A percentile compares a stretch with the other conserved stretches of the same genome.
Evolutionary conservation across 495 filamentous ascomycete genomes (phyloP).

Genomic region (Aspergillus biplanus): DNA sequence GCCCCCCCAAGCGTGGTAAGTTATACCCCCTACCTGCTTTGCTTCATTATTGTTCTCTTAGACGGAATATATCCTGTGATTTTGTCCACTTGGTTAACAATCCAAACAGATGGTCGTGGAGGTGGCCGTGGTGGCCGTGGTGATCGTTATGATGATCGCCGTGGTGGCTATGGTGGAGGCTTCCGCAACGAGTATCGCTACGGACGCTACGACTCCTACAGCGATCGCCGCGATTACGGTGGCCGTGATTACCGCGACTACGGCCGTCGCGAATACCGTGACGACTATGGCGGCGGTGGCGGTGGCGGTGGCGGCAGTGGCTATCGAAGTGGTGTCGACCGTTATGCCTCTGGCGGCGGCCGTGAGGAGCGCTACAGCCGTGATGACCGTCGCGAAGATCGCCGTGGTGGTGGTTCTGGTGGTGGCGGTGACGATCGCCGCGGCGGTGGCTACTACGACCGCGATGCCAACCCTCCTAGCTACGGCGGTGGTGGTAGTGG

Average conservation of each 20-base stretch:
- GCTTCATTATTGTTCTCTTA: too few species aligned
- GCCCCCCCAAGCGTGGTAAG: constrained; percentile 96
- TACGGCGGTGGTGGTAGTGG: constrained; percentile 42
- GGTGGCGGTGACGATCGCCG: constrained; percentile 48
- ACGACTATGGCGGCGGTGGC: constrained; percentile 57
- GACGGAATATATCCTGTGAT: too few species aligned
- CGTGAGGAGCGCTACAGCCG: constrained; percentile 74
- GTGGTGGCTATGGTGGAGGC: constrained; percentile 56
- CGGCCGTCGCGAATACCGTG: constrained; percentile 54
- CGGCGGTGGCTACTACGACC: constrained; percentile 51
- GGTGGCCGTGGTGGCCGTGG: constrained; percentile 45
- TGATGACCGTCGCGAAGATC: constrained; percentile 67
- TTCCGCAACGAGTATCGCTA: constrained; percentile 50
- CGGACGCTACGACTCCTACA: constrained; percentile 60
- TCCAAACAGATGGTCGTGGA: constrained; percentile 53
- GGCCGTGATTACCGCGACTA: constrained; percentile 63
- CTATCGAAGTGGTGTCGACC: constrained; percentile 56
- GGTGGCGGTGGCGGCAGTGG: constrained; percentile 47
- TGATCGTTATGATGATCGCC: constrained; percentile 60
- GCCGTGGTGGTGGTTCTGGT: constrained; percentile 60
- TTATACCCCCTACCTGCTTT: background rate
- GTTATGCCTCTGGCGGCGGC: constrained; percentile 59
- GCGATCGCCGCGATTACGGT: constrained; percentile 60
- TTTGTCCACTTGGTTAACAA: constrained; percentile 28
- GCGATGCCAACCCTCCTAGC: constrained; percentile 41